These are phyloP conservation scores for Eucalyptus viminalis DNA, from an alignment of 345 rosid genomes.

Conservation along the genomic window DNA sequence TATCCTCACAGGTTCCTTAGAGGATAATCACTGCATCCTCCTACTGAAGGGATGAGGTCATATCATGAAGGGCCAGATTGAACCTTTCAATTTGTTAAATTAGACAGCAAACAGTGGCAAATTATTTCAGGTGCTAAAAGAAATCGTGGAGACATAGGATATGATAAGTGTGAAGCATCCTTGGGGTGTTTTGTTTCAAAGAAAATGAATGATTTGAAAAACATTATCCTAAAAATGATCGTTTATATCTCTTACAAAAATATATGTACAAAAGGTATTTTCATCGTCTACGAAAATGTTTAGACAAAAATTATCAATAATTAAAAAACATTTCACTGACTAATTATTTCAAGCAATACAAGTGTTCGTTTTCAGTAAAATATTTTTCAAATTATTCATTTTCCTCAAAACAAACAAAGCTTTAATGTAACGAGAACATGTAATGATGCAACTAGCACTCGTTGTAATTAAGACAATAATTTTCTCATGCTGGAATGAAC, in stretches of 20 bases:
- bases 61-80: background rate
- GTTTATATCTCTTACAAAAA: background rate
- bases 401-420: background rate
- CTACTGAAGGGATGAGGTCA: background rate
- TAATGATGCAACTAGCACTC: background rate
- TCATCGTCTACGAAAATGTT: background rate
- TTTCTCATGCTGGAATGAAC: background rate
- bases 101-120: background rate
- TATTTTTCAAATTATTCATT: background rate
- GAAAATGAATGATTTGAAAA: background rate
- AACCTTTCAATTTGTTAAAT: background rate
- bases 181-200: background rate
- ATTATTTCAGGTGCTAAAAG: background rate
- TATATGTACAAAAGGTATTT: background rate
- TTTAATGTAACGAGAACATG: background rate
- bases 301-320: background rate
- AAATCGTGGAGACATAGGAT: background rate
- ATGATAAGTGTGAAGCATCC: background rate
- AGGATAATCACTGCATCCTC: background rate
- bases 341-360: background rate
- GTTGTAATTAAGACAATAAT: background rate
- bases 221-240: background rate
- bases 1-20: background rate
- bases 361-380: background rate
- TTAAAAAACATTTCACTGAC: background rate